phyloP scores from a whole-genome alignment of 805 yeast genomes.

The Pichia kluyveri region DNA sequence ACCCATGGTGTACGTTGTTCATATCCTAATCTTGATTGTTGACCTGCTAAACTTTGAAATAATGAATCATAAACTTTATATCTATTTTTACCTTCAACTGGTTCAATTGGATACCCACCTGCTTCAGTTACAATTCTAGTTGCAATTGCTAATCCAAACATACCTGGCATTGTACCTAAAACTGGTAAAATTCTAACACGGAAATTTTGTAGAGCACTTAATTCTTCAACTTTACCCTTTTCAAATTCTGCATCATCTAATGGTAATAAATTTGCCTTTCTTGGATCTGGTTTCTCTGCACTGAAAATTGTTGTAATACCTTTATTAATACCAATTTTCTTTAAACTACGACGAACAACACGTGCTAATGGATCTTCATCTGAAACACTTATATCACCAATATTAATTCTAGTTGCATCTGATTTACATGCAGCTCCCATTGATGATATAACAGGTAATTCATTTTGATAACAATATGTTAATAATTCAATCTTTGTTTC shows the following conservation, averaged over 20 bases:
- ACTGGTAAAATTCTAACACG: conserved; percentile 94
- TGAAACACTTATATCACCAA: conserved; percentile 82
- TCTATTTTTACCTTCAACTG: conserved; percentile 84
- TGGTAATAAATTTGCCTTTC: conserved; percentile 82
- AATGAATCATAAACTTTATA: conserved; percentile 78
- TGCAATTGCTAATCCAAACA: conserved; percentile 87
- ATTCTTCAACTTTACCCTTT: conserved; percentile 77
- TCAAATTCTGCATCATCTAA: conserved; percentile 72
- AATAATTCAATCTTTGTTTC: conserved; percentile 93
- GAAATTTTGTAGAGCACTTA: conserved; percentile 81
- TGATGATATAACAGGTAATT: conserved; percentile 69
- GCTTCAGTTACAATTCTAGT: conserved; percentile 71
- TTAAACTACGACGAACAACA: conserved; percentile 75
- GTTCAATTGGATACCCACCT: conserved; percentile 86
- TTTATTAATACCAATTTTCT: conserved; percentile 62
- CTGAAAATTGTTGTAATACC: conserved; percentile 86
- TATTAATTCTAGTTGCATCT: conserved; percentile 85
- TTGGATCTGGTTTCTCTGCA: conserved; percentile 94
- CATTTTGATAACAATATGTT: conserved; percentile 54
- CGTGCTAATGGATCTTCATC: conserved; percentile 93
- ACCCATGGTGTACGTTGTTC: conserved; percentile 68
- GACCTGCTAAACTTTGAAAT: conserved; percentile 77
- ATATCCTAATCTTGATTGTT: conserved; percentile 66
- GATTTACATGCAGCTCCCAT: conserved; percentile 98
- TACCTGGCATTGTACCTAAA: conserved; percentile 93